phyloP scores from a whole-genome alignment of 2,329 filamentous ascomycete genomes.

The Xylariomycetidae sp. region DNA sequence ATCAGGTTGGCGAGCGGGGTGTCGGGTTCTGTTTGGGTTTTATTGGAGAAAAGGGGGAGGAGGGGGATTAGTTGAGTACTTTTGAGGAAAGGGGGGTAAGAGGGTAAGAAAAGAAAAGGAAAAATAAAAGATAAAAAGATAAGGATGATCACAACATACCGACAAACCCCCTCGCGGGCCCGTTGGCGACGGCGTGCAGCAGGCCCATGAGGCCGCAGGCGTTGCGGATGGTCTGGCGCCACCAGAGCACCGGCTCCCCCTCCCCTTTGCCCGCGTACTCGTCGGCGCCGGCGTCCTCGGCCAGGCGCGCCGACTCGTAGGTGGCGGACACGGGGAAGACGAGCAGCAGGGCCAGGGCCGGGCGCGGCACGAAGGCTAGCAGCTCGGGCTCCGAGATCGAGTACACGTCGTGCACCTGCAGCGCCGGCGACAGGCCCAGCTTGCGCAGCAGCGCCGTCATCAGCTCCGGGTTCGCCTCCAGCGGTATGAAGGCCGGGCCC shows the following conservation, averaged over 20 bases:
- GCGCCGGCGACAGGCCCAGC: conserved; percentile 73
- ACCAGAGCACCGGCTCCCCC: conserved; percentile 81
- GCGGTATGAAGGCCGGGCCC: conserved; percentile 50
- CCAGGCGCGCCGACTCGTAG: conserved; percentile 71
- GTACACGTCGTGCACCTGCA: conserved; percentile 87
- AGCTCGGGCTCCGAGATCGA: conserved; percentile 82
- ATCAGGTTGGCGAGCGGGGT: conserved; percentile 64
- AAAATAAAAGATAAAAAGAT: neutral
- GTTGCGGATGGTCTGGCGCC: conserved; percentile 90
- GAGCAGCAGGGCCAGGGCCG: conserved; percentile 81
- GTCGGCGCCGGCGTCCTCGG: conserved; percentile 62
- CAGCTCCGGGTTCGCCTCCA: conserved; percentile 77
- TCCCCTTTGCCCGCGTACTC: conserved; percentile 66
- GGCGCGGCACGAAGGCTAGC: conserved; percentile 81
- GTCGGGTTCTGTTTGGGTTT: conserved; percentile 31
- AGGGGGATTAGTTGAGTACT: conserved; percentile 29
- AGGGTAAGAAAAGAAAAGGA: neutral
- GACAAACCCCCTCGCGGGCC: conserved; percentile 60
- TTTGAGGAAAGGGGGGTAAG: neutral
- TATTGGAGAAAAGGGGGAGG: neutral
- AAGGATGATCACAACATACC: conserved; percentile 29
- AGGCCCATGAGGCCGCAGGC: conserved; percentile 89
- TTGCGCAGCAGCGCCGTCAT: conserved; percentile 79
- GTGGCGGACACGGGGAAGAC: conserved; percentile 80
- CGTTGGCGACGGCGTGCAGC: conserved; percentile 78